Base-by-base conservation (phyloP, 2,329 filamentous ascomycete genomes). In the Neopestalotiopsis rosae region DNA sequence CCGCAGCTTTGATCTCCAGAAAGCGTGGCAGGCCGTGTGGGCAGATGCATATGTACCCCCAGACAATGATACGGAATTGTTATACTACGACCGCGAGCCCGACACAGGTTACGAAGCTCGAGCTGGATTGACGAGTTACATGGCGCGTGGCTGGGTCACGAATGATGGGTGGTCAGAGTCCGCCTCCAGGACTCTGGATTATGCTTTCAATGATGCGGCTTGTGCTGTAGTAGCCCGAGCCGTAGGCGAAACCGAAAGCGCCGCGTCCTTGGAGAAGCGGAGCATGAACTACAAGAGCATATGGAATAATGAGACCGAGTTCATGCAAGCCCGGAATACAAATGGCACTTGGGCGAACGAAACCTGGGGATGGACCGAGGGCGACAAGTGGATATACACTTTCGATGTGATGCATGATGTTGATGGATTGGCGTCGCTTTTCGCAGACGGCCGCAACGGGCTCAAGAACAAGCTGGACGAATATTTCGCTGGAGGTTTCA, bases 381-480 rank as follows among this genome's bases (percentile, higher is more conserved):
- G 83, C 14, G 82, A 85, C 70, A 79, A 83, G 62, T 85, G 83
- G 83, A 81, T 84, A n/a, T 86, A 86, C 72, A 84, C 82, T 0
- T 85, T 86, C 71, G 81, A 84, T 61, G 83, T 85, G 10, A 79
- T 84, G 76, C 84, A 86, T 71, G 83, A 85, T 69, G 74, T 81
- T 0, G 72, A 76, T 12, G 83, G 82, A 1, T 75, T 86, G 1
- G 81, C 82, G 4, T 67, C 65, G 1, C 74, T 85, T n/a, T 82
- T 85, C 65, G 76, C 77, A 38, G 77, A 77, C 12, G 78, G 78
- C 10, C 72, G 71, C 7, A 68, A 73, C 2, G 79, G 77, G 12
- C 78, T 85, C 77, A 81, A 81, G 52, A 69, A 74, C 1, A 83
- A 81, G 67, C 77, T 86, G 1, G 82, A 85, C 72, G 78, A 77